A percentile compares a stretch with the other conserved stretches of the same genome.
Conservation (phyloP, 2,329 filamentous ascomycete species). For the Meredithiella fracta region DNA sequence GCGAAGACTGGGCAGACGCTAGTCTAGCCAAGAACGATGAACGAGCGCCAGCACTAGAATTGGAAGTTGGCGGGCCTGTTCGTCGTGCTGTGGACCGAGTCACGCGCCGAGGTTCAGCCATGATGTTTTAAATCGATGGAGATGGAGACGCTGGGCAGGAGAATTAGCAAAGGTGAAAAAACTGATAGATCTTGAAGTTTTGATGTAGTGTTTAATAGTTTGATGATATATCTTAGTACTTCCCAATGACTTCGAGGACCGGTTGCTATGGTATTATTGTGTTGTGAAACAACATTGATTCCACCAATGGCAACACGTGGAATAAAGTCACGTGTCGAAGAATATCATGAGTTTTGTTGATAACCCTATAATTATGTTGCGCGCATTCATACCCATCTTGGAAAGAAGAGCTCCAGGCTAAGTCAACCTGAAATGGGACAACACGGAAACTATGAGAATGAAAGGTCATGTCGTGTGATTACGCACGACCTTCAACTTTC, state of each 20-base stretch:
- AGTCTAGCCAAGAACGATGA: constrained; percentile 5
- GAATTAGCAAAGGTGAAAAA: background rate
- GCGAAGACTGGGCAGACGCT: background rate
- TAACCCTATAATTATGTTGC: background rate
- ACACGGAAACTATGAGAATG: too few relatives aligned
- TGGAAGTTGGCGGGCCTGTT: background rate
- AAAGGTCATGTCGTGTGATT: too few relatives aligned
- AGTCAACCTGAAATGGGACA: too few relatives aligned
- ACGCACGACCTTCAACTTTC: too few relatives aligned
- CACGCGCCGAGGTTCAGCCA: constrained; percentile 4
- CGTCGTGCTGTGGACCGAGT: constrained; percentile 5
- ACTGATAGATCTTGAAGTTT: background rate
- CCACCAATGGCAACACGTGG: background rate
- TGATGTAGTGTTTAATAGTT: background rate
- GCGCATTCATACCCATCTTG: too few relatives aligned
- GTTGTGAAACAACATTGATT: background rate
- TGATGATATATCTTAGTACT: background rate
- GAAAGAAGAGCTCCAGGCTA: too few relatives aligned
- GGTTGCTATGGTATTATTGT: background rate
- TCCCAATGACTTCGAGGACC: background rate
- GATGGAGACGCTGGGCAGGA: background rate
- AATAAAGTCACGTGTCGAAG: background rate
- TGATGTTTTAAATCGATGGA: background rate
- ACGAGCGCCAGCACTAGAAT: background rate
- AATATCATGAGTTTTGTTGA: background rate